phyloP scores from a whole-genome alignment of 441 rosid genomes.

The Sinapis alba region DNA sequence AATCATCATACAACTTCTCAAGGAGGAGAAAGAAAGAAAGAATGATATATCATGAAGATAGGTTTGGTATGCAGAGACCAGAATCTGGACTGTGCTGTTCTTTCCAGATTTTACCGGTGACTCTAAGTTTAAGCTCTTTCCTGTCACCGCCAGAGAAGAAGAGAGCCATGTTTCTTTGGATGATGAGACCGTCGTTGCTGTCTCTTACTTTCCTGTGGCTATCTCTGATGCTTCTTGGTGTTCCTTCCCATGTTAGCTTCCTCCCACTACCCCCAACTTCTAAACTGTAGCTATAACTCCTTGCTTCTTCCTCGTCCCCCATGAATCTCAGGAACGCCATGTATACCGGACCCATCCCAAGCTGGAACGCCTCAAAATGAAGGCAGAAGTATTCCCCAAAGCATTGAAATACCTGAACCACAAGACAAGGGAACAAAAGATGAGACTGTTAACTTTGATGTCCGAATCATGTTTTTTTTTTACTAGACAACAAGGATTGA shows the following conservation, averaged over 20 bases:
- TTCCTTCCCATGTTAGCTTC: slow-evolving; percentile 88
- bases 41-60: slow-evolving; percentile 52
- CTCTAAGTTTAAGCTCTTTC: slow-evolving; percentile 91
- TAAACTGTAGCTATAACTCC: slow-evolving; percentile 83
- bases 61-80: slow-evolving; percentile 74
- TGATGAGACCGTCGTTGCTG: slow-evolving; percentile 90
- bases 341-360: slow-evolving; percentile 90
- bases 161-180: slow-evolving; percentile 92
- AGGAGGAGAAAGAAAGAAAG: slow-evolving; percentile 4
- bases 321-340: slow-evolving; percentile 97
- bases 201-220: slow-evolving; percentile 92
- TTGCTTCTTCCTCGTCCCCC: slow-evolving; percentile 91
- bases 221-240: slow-evolving; percentile 84
- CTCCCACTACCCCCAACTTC: slow-evolving; percentile 94
- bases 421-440: background rate
- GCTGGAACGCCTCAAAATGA: slow-evolving; percentile 95
- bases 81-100: slow-evolving; percentile 85
- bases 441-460: background rate
- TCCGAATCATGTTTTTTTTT: background rate
- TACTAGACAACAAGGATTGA: background rate
- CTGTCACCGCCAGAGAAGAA: slow-evolving; percentile 93
- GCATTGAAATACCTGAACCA: slow-evolving; percentile 80
- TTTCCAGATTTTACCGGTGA: slow-evolving; percentile 93
- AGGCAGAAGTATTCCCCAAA: slow-evolving; percentile 95
- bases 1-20: slow-evolving; percentile 33